Evolutionary conservation across 306 rosid species (phyloP), one percentile per base, ranked within the genome.

Genomic region (Cucumis hystrix): DNA sequence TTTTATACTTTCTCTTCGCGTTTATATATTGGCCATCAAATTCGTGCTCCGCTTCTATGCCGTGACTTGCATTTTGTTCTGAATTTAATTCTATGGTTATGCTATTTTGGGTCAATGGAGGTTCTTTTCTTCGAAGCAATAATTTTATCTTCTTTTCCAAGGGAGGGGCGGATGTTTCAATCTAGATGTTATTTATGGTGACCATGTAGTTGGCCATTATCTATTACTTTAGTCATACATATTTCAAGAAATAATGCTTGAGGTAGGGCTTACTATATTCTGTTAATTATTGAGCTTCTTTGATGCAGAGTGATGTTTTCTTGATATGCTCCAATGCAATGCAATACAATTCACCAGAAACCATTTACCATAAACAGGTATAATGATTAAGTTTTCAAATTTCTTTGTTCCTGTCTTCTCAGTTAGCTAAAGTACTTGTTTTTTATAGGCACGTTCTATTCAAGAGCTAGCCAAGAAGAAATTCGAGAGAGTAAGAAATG

Each of bases 311-410:
- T 82, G 99, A 96, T 69, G 82, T 96, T n/a, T 88, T 88, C 66
- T 78, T 96, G 79, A 91, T 96, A 71, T 96, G 97, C 86, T 88
- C 96, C 75, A 96, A 96, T 68, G 98, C 99, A 77, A 96, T 91
- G 98, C 96, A 90, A 81, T 96, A 92, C 84, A 96, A 96, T 87
- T 80, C 96, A 6, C 75, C 98, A 0, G 99, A 96, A 47, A 96
- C 99, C 18, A 80, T 96, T 85, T 96, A 96, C 89, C 84, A 96
- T 81, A 92, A 90, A 86, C 98, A 96, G 98, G 99, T 96, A 84
- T 23, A 51, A 54, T 60, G 70, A 59, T 76, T 79, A 25, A 18
- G 56, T 62, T 25, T 64, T 82, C 63, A 20, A 60, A 41, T 13
- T 77, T 15, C 41, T 78, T 74, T 71, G 21, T 68, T 82, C 56